Percentiles rank a stretch among this genome's conserved stretches.
These are phyloP conservation scores for Rachicladosporium sp. DNA, from an alignment of 2,329 filamentous ascomycete genomes.

Conservation along the genomic window DNA sequence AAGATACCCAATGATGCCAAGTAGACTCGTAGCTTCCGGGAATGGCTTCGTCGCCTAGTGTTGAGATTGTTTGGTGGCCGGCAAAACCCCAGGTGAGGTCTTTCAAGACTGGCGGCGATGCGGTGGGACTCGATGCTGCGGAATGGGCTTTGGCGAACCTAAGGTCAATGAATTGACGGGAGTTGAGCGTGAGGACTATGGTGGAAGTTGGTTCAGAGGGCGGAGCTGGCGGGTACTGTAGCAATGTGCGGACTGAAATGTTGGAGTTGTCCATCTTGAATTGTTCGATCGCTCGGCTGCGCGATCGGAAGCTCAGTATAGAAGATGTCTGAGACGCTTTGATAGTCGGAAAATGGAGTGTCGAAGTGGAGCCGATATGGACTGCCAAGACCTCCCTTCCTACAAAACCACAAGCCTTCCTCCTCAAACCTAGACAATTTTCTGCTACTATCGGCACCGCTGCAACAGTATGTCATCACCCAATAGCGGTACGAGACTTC, in stretches of 20 bases:
- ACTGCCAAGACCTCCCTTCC: too few relatives aligned
- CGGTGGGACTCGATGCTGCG: slow-evolving; percentile 2
- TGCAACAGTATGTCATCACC: too few relatives aligned
- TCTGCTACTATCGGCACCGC: too few relatives aligned
- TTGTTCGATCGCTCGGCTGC: too few relatives aligned
- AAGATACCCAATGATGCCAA: slow-evolving; percentile 52
- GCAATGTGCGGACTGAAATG: slow-evolving; percentile 47
- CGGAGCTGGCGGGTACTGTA: slow-evolving; percentile 43
- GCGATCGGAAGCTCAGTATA: too few relatives aligned
- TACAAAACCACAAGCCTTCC: too few relatives aligned
- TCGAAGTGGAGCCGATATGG: too few relatives aligned
- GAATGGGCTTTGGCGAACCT: slow-evolving; percentile 34
- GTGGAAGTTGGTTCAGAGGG: slow-evolving; percentile 51
- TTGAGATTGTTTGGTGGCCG: slow-evolving; percentile 35
- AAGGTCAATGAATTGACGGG: slow-evolving; percentile 48
- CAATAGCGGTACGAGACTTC: too few relatives aligned
- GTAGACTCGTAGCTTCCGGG: slow-evolving; percentile 13
- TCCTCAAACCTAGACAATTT: too few relatives aligned
- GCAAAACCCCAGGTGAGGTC: slow-evolving; percentile 55
- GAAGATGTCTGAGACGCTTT: too few relatives aligned
- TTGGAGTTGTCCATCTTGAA: neutral
- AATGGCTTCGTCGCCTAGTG: slow-evolving; percentile 8
- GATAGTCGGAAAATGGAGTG: too few relatives aligned
- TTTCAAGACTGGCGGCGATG: slow-evolving; percentile 17
- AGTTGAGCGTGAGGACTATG: slow-evolving; percentile 50